Evolutionary conservation across 495 filamentous ascomycete genomes (phyloP).

Genomic region (Cercophora samala): DNA sequence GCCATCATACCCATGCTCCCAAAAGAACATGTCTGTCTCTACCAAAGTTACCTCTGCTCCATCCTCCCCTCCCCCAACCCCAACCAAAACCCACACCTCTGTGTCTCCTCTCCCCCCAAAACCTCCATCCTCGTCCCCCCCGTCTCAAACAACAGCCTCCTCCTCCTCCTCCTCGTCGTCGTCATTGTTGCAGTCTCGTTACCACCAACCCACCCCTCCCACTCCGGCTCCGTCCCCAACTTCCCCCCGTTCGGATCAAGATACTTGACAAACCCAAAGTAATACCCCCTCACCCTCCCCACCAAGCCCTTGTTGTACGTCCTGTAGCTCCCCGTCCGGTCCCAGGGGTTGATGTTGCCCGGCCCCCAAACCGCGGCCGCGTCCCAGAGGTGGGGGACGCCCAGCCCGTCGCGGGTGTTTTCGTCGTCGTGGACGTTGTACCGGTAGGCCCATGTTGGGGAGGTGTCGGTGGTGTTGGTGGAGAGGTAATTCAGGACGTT

Average conservation of each 20-base stretch:
- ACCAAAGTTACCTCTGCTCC: constrained; percentile 33
- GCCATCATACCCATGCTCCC: no score
- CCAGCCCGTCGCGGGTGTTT: constrained; percentile 18
- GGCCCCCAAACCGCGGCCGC: constrained; percentile 45
- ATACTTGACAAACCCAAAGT: constrained; percentile 39
- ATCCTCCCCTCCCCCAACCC: constrained; percentile 36
- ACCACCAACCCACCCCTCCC: constrained; percentile 33
- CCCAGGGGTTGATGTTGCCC: constrained; percentile 26
- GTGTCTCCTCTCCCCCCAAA: constrained; percentile 28
- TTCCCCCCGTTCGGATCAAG: constrained; percentile 37
- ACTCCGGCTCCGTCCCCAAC: constrained; percentile 26
- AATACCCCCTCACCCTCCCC: constrained; percentile 41
- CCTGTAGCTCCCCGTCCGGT: constrained; percentile 31
- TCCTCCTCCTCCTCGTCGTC: background rate
- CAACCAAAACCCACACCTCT: constrained; percentile 33
- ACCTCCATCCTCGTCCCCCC: constrained; percentile 37
- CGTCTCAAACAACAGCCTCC: constrained; percentile 35
- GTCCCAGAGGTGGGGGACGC: constrained; percentile 34
- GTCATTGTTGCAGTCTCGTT: background rate
- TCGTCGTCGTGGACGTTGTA: constrained; percentile 29
- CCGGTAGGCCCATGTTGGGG: constrained; percentile 23
- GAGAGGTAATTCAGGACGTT: constrained; percentile 31
- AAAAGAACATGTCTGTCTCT: no score
- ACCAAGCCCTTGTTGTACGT: constrained; percentile 38
- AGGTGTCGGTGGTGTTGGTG: background rate